These are phyloP conservation scores for Pythium diclinum DNA, from an alignment of 352 stramenopile species.

Conservation along the genomic window DNA sequence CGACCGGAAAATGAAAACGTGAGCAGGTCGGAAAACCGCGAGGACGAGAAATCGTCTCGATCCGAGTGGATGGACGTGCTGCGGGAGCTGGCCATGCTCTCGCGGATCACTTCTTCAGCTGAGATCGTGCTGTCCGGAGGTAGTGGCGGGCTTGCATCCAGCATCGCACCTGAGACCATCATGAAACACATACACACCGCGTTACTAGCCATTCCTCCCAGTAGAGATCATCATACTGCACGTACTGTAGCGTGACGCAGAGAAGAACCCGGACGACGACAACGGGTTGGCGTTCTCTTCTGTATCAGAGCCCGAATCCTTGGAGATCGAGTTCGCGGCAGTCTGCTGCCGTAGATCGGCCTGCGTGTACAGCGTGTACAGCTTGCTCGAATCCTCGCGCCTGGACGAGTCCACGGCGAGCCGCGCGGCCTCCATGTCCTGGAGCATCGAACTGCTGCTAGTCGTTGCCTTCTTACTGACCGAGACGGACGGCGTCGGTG, in stretches of 20 bases:
- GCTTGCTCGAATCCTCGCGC: conserved; percentile 7
- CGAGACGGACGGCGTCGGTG: not conserved
- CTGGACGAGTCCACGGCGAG: conserved; percentile 4
- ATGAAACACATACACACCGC: not conserved
- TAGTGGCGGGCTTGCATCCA: conserved; percentile 59
- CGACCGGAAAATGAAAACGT: conserved; percentile 73
- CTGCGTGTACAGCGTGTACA: conserved; percentile 26
- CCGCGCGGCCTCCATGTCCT: conserved; percentile 12
- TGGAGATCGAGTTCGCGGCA: not conserved
- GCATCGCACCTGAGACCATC: conserved; percentile 37
- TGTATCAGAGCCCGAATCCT: not conserved
- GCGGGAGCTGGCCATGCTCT: conserved; percentile 76
- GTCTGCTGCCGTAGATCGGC: conserved; percentile 22
- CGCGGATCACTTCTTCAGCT: conserved; percentile 83
- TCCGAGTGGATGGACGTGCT: conserved; percentile 73
- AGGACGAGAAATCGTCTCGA: conserved; percentile 51
- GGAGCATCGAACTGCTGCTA: not conserved
- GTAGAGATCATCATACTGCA: conserved; percentile 4
- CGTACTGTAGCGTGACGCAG: conserved; percentile 26
- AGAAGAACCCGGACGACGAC: conserved; percentile 28
- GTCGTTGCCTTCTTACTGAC: conserved; percentile 1
- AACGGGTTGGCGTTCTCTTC: conserved; percentile 16
- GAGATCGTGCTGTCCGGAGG: conserved; percentile 81
- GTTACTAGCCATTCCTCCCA: not conserved
- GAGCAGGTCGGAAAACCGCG: conserved; percentile 40